Evolutionary conservation across 768 basidiomycete species (phyloP), one percentile per base, ranked within the genome.

Genomic region (Boletales sp.): DNA sequence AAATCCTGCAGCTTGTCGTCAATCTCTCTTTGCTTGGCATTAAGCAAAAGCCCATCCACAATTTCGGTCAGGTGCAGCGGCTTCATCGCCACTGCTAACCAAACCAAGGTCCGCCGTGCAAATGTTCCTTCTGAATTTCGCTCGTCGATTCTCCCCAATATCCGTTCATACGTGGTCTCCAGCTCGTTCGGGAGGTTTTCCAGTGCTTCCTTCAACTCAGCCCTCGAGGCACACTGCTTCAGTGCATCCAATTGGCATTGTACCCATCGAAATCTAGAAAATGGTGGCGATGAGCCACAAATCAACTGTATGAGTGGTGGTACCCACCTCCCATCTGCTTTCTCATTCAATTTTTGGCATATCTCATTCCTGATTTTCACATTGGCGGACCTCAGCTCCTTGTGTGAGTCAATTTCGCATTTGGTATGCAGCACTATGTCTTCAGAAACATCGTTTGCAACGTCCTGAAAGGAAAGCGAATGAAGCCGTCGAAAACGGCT

Each of bases 241-340:
- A 52, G 38, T 3, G 32, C 27, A 29, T 52, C 47, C 2, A 52
- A 11, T n/a, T 52, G 51, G 5, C 51, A 52, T 10, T 47, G 45
- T 8, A 47, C 40, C 51, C 51, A 52, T 0, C 51, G 51, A 9
- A 52, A 52, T 15, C 51, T 52, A 34, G 8, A 1, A 27, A 27
- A 27, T 6, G 6, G 5, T 6, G 4, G 13, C 10, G 24, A 1
- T 17, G 37, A 0, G 43, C 30, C 39, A 4, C 2, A 7, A 1
- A 17, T 1, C 1, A 8, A 11, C 19, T 27, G 5, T 14, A 14
- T 2, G 18, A 0, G 2, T 38, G 12, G 21, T 6, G 24, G 15
- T 7, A 13, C 14, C 37, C 14, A 51, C 50, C 43, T 46, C 6
- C 50, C 45, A 13, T 42, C 34, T 2, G 50, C 45, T 14, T 18